Evolutionary conservation across 345 rosid genomes (phyloP).

Genomic region (Arabidopsis suecica): DNA sequence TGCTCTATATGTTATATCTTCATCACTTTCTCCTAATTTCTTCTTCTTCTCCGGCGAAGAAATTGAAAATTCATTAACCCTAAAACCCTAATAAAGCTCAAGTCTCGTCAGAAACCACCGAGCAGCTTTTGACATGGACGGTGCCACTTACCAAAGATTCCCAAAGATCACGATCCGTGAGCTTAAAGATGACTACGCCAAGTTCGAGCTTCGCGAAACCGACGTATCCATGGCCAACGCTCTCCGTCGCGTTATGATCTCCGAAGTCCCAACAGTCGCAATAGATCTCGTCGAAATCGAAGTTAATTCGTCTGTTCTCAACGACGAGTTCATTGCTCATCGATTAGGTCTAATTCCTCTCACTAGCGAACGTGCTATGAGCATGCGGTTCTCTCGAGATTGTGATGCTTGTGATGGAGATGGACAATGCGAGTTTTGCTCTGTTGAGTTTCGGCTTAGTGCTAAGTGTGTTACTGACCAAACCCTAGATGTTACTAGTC

Average conservation of each 20-base stretch:
- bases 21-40: not conserved
- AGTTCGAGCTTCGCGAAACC: constrained; percentile 95
- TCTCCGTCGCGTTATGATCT: constrained; percentile 95
- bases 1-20: not conserved
- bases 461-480: constrained; percentile 83
- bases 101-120: constrained; percentile 5
- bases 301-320: constrained; percentile 86
- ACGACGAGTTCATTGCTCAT: constrained; percentile 97
- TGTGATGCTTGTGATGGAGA: constrained; percentile 98
- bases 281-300: constrained; percentile 96
- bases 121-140: constrained; percentile 55
- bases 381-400: constrained; percentile 94
- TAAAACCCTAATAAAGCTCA: constrained; percentile 19
- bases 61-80: not conserved
- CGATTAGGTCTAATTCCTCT: constrained; percentile 93
- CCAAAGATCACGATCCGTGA: constrained; percentile 85
- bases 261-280: constrained; percentile 95
- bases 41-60: not conserved
- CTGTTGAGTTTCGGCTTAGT: constrained; percentile 84
- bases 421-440: constrained; percentile 96
- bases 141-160: constrained; percentile 81
- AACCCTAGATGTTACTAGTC: constrained; percentile 89
- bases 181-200: constrained; percentile 72
- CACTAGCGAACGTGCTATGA: constrained; percentile 87
- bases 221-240: constrained; percentile 94